phyloP scores from a whole-genome alignment of 2,329 filamentous ascomycete species.

The Alternaria angustiovoidea region DNA sequence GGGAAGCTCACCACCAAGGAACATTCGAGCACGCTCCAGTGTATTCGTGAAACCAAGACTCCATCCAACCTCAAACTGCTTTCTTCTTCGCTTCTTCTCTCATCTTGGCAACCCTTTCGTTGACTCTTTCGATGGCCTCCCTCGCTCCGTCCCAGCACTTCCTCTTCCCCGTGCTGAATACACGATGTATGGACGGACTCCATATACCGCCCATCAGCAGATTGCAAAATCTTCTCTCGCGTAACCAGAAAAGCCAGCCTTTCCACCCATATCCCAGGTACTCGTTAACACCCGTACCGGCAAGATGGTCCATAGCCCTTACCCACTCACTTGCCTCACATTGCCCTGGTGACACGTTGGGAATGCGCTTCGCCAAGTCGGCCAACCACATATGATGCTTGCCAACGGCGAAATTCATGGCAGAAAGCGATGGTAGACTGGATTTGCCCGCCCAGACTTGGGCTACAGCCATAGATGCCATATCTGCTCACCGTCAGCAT shows the following conservation, averaged over 20 bases:
- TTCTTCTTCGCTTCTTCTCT: conserved; percentile 8
- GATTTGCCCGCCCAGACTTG: conserved; percentile 56
- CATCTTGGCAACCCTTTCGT: conserved; percentile 11
- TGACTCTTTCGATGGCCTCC: conserved; percentile 45
- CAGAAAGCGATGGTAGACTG: conserved; percentile 45
- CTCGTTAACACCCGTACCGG: conserved; percentile 53
- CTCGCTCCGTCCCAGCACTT: conserved; percentile 54
- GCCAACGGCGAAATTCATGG: conserved; percentile 40
- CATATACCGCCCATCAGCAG: conserved; percentile 52
- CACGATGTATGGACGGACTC: conserved; percentile 53
- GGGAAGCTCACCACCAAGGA: conserved; percentile 12
- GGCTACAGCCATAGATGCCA: conserved; percentile 57
- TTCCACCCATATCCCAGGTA: conserved; percentile 54
- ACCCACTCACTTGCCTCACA: conserved; percentile 43
- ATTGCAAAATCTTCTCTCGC: conserved; percentile 50
- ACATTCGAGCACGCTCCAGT: conserved; percentile 17
- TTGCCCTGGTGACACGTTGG: conserved; percentile 33
- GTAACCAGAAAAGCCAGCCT: conserved; percentile 55
- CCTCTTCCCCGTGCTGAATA: conserved; percentile 52
- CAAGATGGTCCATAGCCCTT: conserved; percentile 53
- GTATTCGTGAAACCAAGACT: conserved; percentile 5
- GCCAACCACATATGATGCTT: conserved; percentile 36
- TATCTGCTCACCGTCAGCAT: conserved; percentile 36
- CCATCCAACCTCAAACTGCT: not conserved
- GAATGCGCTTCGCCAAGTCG: conserved; percentile 47